Evolutionary conservation across 2,329 filamentous ascomycete genomes (phyloP).

Genomic region (Colletotrichum sp.): DNA sequence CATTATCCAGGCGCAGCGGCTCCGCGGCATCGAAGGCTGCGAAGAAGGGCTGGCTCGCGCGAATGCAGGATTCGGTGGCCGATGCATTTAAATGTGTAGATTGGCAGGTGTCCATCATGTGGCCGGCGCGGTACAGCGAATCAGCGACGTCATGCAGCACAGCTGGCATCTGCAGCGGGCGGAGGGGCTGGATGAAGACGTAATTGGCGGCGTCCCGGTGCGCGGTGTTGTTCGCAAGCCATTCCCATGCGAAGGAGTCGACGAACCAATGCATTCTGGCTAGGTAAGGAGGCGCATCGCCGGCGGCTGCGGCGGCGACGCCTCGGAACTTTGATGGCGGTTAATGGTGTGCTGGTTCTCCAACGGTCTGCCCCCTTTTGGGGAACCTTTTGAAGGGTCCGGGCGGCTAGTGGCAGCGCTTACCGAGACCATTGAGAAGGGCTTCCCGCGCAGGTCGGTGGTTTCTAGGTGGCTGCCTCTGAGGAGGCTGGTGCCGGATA

Average conservation of each 20-base stretch:
- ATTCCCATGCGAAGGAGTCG: neutral
- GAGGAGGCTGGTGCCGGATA: neutral
- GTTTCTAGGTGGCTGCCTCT: neutral
- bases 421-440: neutral
- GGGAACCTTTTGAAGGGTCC: neutral
- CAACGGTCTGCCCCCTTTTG: neutral
- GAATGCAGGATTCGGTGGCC: slow-evolving; percentile 9
- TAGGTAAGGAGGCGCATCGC: neutral
- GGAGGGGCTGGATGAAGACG: neutral
- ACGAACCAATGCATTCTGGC: neutral
- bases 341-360: neutral
- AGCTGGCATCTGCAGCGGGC: neutral
- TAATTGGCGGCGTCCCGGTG: neutral
- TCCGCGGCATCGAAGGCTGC: neutral
- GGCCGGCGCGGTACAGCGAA: neutral
- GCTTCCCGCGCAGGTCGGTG: neutral
- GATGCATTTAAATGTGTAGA: neutral
- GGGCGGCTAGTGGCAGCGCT: neutral
- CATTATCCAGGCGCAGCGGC: neutral
- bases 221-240: neutral
- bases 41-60: neutral
- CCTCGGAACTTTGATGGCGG: neutral
- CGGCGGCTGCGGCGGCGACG: neutral
- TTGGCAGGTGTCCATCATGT: neutral
- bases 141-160: neutral